Percentiles rank a stretch among this genome's conserved stretches.
Conservation (phyloP, 164 flowering plant genomes). For the Vitis rotundifolia region DNA sequence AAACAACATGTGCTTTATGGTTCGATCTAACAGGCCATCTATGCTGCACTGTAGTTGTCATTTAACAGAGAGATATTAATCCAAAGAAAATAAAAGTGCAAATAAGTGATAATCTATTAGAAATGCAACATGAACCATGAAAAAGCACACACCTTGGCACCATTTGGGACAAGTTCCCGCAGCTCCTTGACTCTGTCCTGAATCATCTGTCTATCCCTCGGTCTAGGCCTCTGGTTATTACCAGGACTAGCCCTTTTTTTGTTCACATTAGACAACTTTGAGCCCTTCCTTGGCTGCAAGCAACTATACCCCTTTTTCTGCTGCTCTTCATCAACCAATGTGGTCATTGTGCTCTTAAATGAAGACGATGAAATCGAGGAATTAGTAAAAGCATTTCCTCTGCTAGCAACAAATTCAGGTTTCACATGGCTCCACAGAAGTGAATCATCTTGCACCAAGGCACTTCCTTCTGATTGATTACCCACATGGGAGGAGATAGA, state of each 20-base stretch:
- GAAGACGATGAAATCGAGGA: slow-evolving; percentile 37
- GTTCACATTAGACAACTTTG: slow-evolving; percentile 30
- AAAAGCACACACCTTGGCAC: slow-evolving; percentile 52
- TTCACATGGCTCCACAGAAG: slow-evolving; percentile 19
- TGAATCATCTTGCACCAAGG: slow-evolving; percentile 17
- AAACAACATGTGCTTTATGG: slow-evolving; percentile 81
- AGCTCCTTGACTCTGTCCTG: slow-evolving; percentile 88
- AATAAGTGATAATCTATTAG: background rate
- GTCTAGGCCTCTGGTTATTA: slow-evolving; percentile 60
- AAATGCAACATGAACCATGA: background rate
- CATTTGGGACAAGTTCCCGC: slow-evolving; percentile 80
- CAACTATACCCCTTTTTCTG: slow-evolving; percentile 18
- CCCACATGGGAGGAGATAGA: slow-evolving; percentile 20
- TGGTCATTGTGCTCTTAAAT: slow-evolving; percentile 28
- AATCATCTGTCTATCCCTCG: slow-evolving; percentile 91
- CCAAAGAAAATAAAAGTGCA: background rate
- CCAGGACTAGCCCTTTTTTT: slow-evolving; percentile 42
- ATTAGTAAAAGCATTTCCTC: slow-evolving; percentile 12
- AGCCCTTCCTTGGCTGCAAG: slow-evolving; percentile 28
- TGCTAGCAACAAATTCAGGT: slow-evolving; percentile 18
- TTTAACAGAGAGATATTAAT: background rate
- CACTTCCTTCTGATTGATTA: slow-evolving; percentile 19
- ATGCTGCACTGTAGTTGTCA: slow-evolving; percentile 78
- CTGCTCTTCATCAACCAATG: slow-evolving; percentile 33
- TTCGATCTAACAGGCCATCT: slow-evolving; percentile 76